Conservation (phyloP, 2,329 filamentous ascomycete genomes). For the Akanthomyces uredinophilus region DNA sequence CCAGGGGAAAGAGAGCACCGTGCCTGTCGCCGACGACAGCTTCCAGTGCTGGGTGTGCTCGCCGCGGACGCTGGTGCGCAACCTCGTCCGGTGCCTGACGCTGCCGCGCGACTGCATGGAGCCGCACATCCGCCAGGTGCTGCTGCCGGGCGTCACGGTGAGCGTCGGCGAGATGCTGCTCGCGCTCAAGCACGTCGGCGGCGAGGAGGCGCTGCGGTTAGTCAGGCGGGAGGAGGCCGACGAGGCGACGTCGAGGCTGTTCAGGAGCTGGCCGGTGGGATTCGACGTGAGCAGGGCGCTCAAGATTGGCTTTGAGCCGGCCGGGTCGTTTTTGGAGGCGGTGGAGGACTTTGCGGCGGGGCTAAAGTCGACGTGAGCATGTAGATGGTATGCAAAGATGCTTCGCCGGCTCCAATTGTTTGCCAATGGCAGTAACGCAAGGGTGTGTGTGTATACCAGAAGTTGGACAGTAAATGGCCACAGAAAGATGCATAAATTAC, state of each 20-base stretch:
- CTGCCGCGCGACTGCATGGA: slow-evolving; percentile 19
- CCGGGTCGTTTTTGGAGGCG: slow-evolving; percentile 34
- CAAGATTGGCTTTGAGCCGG: slow-evolving; percentile 44
- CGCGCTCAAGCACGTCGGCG: slow-evolving; percentile 44
- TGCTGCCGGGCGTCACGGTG: slow-evolving; percentile 47
- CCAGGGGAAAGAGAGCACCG: slow-evolving; percentile 38
- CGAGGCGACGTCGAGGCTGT: slow-evolving; percentile 42
- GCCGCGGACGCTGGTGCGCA: slow-evolving; percentile 43
- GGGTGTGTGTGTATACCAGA: not conserved
- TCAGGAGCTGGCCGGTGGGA: slow-evolving; percentile 49
- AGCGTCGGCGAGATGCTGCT: slow-evolving; percentile 49
- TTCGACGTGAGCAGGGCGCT: slow-evolving; percentile 48
- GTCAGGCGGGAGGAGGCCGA: slow-evolving; percentile 44
- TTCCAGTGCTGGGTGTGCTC: slow-evolving; percentile 49
- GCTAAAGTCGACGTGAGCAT: not conserved
- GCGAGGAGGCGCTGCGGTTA: slow-evolving; percentile 36
- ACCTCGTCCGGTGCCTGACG: slow-evolving; percentile 36
- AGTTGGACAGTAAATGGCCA: not conserved
- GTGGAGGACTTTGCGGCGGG: slow-evolving; percentile 24
- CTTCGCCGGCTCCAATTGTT: too few species aligned
- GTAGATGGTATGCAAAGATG: not conserved
- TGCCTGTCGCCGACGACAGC: slow-evolving; percentile 39
- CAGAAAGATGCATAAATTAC: too few species aligned
- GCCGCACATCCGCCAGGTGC: slow-evolving; percentile 36
- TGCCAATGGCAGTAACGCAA: too few species aligned